phyloP scores from a whole-genome alignment of 2,329 filamentous ascomycete species.

The Fusarium pilosicola region DNA sequence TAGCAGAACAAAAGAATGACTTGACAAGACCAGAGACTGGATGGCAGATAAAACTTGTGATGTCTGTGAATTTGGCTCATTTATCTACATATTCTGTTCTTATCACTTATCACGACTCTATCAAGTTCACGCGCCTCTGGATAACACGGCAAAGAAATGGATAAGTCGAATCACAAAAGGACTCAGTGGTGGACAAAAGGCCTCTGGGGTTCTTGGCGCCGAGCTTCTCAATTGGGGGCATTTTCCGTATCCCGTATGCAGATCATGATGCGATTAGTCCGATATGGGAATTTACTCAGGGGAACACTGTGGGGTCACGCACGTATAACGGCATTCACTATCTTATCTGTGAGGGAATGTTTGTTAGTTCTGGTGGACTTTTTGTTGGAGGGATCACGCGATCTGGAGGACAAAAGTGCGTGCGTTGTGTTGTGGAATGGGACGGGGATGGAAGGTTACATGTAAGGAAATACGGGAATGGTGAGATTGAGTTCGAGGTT shows the following conservation, averaged over 20 bases:
- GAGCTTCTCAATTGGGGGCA: slow-evolving; percentile 21
- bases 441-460: not conserved
- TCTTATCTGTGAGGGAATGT: not conserved
- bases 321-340: slow-evolving; percentile 15
- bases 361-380: not conserved
- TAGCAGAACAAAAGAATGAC: not conserved
- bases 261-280: slow-evolving; percentile 9
- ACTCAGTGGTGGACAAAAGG: slow-evolving; percentile 6
- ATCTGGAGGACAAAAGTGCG: slow-evolving; percentile 4
- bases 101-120: not conserved
- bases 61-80: not conserved
- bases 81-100: not conserved
- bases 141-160: slow-evolving; percentile 25
- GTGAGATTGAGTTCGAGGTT: not conserved
- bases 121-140: not conserved
- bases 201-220: slow-evolving; percentile 16
- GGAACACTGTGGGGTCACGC: not conserved
- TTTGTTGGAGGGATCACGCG: not conserved
- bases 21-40: not conserved
- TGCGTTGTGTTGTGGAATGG: not conserved
- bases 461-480: not conserved
- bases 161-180: not conserved
- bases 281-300: slow-evolving; percentile 11
- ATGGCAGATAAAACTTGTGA: not conserved
- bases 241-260: slow-evolving; percentile 6